A percentile compares a stretch with the other conserved stretches of the same genome.
phyloP scores from a whole-genome alignment of 2,329 filamentous ascomycete species.

The Cytospora piceae region DNA sequence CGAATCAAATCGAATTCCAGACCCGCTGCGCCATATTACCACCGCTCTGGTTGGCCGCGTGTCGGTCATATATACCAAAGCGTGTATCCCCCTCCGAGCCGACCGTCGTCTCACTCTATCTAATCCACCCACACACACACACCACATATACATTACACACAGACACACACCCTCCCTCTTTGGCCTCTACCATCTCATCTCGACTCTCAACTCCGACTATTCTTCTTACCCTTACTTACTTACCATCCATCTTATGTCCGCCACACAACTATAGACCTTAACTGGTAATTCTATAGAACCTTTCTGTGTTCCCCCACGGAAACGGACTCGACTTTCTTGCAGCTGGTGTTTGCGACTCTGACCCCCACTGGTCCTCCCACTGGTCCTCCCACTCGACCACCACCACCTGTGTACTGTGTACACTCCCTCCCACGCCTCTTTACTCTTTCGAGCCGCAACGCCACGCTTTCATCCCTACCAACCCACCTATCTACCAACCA shows the following conservation, averaged over 20 bases:
- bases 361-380: background rate
- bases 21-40: slow-evolving; percentile 14
- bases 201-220: background rate
- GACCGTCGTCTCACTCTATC: slow-evolving; percentile 10
- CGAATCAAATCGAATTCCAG: background rate
- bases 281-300: background rate
- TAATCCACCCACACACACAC: slow-evolving; percentile 24
- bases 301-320: background rate
- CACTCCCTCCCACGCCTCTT: slow-evolving; percentile 5
- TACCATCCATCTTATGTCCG: slow-evolving; percentile 20
- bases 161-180: background rate
- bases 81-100: slow-evolving; percentile 9
- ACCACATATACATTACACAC: background rate
- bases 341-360: slow-evolving; percentile 5
- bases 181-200: background rate
- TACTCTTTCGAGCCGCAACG: slow-evolving; percentile 19
- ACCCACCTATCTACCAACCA: slow-evolving; percentile 7
- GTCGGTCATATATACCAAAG: slow-evolving; percentile 23
- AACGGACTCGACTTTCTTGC: slow-evolving; percentile 9
- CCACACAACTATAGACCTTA: slow-evolving; percentile 7
- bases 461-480: background rate
- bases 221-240: background rate
- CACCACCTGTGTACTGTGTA: background rate
- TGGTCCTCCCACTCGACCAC: slow-evolving; percentile 12
- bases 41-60: slow-evolving; percentile 16